Conservation (phyloP, 148 eudicot genomes). For the Heliamphora exappendiculata region DNA sequence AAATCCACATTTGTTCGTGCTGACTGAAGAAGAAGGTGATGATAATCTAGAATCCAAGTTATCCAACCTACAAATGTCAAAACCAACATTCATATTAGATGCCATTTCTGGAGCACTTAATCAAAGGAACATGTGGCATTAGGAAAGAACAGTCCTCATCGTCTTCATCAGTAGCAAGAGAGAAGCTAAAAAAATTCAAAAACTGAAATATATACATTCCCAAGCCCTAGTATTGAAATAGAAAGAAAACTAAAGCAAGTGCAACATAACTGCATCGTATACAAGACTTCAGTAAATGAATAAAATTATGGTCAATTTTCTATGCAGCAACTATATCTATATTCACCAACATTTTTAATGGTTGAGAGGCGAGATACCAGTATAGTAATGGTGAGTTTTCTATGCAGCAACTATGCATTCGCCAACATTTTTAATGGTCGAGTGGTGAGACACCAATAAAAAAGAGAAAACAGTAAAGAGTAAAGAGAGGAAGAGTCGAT, state of each 20-base stretch:
- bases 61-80: slow-evolving; percentile 42
- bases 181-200: not conserved
- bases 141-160: not conserved
- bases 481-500: no score
- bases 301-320: not conserved
- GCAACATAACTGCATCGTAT: not conserved
- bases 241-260: not conserved
- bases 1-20: slow-evolving; percentile 47
- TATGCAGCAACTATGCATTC: no score
- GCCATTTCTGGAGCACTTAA: not conserved
- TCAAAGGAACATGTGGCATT: not conserved
- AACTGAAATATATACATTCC: no score
- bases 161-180: not conserved
- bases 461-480: no score
- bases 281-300: not conserved
- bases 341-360: not conserved
- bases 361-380: not conserved
- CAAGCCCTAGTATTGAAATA: not conserved
- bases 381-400: not conserved
- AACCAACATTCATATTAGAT: not conserved
- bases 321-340: not conserved
- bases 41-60: slow-evolving; percentile 58
- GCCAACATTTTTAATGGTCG: no score
- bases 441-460: no score
- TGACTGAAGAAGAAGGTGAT: slow-evolving; percentile 44